A percentile compares a stretch with the other conserved stretches of the same genome.
Evolutionary conservation across 495 filamentous ascomycete species (phyloP).

Genomic region (Penicillium angulare): DNA sequence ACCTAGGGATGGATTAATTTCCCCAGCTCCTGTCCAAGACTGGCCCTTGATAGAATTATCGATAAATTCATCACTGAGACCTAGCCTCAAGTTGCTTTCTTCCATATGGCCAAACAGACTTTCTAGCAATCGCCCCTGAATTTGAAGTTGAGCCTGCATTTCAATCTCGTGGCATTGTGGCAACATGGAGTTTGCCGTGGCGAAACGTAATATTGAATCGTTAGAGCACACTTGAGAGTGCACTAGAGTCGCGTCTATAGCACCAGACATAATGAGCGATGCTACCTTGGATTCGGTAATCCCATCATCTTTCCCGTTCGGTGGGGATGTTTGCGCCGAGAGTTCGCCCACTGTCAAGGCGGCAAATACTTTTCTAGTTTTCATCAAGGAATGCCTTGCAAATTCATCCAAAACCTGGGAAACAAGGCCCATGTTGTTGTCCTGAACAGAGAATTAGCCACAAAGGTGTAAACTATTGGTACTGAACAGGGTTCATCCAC

Average conservation of each 20-base stretch:
- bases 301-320: constrained; percentile 37
- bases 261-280: constrained; percentile 50
- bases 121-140: constrained; percentile 35
- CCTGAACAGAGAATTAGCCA: constrained; percentile 35
- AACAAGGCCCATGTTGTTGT: constrained; percentile 57
- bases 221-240: constrained; percentile 39
- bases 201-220: constrained; percentile 43
- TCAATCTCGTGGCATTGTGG: constrained; percentile 42
- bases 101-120: constrained; percentile 41
- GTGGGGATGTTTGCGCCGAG: constrained; percentile 32
- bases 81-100: constrained; percentile 53
- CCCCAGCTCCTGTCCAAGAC: constrained; percentile 6
- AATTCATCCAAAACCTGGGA: constrained; percentile 49
- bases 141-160: constrained; percentile 34
- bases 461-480: neutral
- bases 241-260: constrained; percentile 54
- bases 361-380: constrained; percentile 44
- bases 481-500: constrained; percentile 14
- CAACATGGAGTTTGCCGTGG: constrained; percentile 9
- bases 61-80: constrained; percentile 57
- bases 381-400: constrained; percentile 42
- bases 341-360: constrained; percentile 47
- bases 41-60: constrained; percentile 29
- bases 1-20: neutral
- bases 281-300: constrained; percentile 51